Percentiles rank a stretch among this genome's conserved stretches.
Evolutionary conservation across 306 rosid genomes (phyloP).

Genomic region (Fagus crenata): DNA sequence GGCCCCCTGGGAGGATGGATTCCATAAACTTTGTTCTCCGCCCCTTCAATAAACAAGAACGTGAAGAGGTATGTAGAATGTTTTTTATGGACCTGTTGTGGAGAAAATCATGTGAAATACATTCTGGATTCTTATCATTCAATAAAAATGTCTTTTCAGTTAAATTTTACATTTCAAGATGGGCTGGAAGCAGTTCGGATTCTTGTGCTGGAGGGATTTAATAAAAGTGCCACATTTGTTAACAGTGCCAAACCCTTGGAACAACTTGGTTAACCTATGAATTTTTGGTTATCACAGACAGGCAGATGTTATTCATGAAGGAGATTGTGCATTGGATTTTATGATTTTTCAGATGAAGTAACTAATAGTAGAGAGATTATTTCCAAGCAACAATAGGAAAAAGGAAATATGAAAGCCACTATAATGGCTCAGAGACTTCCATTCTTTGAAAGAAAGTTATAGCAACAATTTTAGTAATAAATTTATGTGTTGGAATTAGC

Average conservation of each 20-base stretch:
- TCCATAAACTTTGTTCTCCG: conserved; percentile 76
- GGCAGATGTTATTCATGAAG: neutral
- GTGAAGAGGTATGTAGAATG: conserved; percentile 56
- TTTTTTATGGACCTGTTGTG: conserved; percentile 3
- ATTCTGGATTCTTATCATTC: conserved; percentile 25
- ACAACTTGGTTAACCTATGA: conserved; percentile 40
- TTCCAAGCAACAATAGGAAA: neutral
- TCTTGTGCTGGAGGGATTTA: conserved; percentile 77
- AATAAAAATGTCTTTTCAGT: conserved; percentile 48
- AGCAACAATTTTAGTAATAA: too few relatives aligned
- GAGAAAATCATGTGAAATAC: conserved; percentile 11
- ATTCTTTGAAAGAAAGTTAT: too few relatives aligned
- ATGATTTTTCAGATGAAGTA: neutral
- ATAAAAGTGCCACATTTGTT: conserved; percentile 66
- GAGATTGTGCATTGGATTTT: neutral
- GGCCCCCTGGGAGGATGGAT: conserved; percentile 72
- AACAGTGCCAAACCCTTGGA: conserved; percentile 50
- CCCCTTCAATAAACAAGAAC: conserved; percentile 73
- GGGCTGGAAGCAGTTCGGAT: conserved; percentile 74
- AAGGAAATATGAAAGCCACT: too few relatives aligned
- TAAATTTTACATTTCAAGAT: conserved; percentile 65
- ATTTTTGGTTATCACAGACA: neutral
- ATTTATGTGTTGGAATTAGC: too few relatives aligned
- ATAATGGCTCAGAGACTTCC: too few relatives aligned
- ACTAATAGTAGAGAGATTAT: neutral